Evolutionary conservation across 306 rosid species (phyloP).

Genomic region (Echinosophora koreensis): DNA sequence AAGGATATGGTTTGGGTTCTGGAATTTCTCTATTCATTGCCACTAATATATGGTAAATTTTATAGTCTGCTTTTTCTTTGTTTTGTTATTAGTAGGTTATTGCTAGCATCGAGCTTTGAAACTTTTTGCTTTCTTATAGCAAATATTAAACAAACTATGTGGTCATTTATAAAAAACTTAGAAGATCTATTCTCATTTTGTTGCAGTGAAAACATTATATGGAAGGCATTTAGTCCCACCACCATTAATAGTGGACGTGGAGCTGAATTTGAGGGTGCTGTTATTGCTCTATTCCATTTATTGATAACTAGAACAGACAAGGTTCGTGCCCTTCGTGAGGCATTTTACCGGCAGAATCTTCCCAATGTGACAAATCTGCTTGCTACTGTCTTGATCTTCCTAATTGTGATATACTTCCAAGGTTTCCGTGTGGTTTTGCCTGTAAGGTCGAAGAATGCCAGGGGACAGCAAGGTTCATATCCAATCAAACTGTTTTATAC

Average conservation of each 20-base stretch:
- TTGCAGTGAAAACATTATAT: conserved; percentile 63
- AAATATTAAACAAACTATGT: neutral
- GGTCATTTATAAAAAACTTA: neutral
- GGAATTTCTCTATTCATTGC: conserved; percentile 86
- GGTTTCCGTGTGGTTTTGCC: conserved; percentile 69
- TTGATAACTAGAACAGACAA: conserved; percentile 61
- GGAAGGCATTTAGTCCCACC: conserved; percentile 74
- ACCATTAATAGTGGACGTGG: conserved; percentile 68
- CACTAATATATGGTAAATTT: conserved; percentile 74
- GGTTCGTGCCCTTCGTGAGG: conserved; percentile 67
- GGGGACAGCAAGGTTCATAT: conserved; percentile 65
- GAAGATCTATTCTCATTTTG: conserved; percentile 9
- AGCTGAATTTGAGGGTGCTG: conserved; percentile 72
- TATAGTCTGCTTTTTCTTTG: neutral
- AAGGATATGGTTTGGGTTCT: conserved; percentile 85
- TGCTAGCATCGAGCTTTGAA: neutral
- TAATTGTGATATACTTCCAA: conserved; percentile 66
- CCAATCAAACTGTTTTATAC: conserved; percentile 71
- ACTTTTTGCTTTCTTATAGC: neutral
- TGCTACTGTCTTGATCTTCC: conserved; percentile 65
- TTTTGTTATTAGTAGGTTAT: neutral
- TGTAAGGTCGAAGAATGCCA: conserved; percentile 66
- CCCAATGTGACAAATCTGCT: conserved; percentile 68
- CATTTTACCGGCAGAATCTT: conserved; percentile 69
- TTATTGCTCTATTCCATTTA: conserved; percentile 64